Conservation (phyloP, 2,329 filamentous ascomycete species). For the Fusarium sarcochroum region DNA sequence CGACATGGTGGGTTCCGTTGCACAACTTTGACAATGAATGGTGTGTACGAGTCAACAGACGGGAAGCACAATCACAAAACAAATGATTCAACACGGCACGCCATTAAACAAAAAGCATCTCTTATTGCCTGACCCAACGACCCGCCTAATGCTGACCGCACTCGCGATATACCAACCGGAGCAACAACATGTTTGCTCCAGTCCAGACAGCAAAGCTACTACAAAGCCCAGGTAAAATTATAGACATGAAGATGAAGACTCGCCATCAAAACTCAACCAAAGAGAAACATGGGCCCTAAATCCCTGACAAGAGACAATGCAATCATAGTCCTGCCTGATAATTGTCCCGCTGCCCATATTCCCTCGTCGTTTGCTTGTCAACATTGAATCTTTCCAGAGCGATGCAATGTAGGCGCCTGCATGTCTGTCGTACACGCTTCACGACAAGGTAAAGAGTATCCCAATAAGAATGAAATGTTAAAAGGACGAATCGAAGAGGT, state of each 20-base stretch:
- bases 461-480: slow-evolving; percentile 25
- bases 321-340: background rate
- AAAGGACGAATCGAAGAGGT: slow-evolving; percentile 45
- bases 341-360: background rate
- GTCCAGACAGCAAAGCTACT: slow-evolving; percentile 20
- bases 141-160: slow-evolving; percentile 38
- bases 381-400: slow-evolving; percentile 1
- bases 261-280: background rate
- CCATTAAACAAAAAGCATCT: slow-evolving; percentile 26
- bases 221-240: background rate
- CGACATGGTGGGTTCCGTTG: slow-evolving; percentile 2
- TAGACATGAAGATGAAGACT: slow-evolving; percentile 6
- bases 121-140: slow-evolving; percentile 32
- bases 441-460: slow-evolving; percentile 1
- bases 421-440: slow-evolving; percentile 10
- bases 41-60: background rate
- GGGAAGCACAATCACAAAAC: background rate
- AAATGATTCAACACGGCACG: background rate
- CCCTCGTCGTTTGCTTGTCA: background rate
- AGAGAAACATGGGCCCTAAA: slow-evolving; percentile 6
- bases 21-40: slow-evolving; percentile 2
- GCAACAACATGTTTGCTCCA: slow-evolving; percentile 24
- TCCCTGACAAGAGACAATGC: background rate
- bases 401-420: background rate
- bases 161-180: slow-evolving; percentile 33